Evolutionary conservation across 352 stramenopile species (phyloP).

Genomic region (Halophytophthora batemanensis): DNA sequence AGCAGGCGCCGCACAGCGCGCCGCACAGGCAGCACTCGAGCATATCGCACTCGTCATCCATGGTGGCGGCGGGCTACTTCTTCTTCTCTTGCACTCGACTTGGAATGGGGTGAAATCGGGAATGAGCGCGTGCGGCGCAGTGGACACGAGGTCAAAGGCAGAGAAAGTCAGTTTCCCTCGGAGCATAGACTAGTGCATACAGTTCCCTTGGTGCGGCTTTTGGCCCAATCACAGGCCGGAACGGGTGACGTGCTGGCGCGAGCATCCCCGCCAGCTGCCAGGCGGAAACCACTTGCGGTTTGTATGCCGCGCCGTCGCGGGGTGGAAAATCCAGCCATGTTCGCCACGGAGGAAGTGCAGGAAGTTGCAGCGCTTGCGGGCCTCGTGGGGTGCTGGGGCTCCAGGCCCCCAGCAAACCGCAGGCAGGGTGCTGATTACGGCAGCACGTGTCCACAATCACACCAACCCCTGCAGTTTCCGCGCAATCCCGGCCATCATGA

Average conservation of each 20-base stretch:
- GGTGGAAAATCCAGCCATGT: conserved; percentile 14
- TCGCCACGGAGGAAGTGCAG: too few species aligned
- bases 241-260: too few species aligned
- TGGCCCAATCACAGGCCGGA: conserved; percentile 11
- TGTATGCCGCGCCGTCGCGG: background rate
- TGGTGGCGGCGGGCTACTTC: conserved; percentile 8
- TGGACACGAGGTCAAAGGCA: background rate
- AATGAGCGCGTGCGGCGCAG: too few species aligned
- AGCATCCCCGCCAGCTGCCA: too few species aligned
- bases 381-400: too few species aligned
- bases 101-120: conserved; percentile 9
- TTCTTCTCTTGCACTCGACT: conserved; percentile 2
- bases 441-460: too few species aligned
- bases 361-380: too few species aligned
- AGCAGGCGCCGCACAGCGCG: conserved; percentile 73
- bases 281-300: too few species aligned
- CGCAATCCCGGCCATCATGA: too few species aligned
- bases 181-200: conserved; percentile 8
- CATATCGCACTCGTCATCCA: conserved; percentile 77
- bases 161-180: background rate
- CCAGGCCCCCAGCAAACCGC: too few species aligned
- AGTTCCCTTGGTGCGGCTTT: conserved; percentile 7
- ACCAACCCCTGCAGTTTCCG: too few species aligned
- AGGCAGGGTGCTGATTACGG: too few species aligned
- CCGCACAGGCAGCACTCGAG: conserved; percentile 77